Evolutionary conservation across 2,329 filamentous ascomycete species (phyloP).

Genomic region (Trichoderma hamatum): DNA sequence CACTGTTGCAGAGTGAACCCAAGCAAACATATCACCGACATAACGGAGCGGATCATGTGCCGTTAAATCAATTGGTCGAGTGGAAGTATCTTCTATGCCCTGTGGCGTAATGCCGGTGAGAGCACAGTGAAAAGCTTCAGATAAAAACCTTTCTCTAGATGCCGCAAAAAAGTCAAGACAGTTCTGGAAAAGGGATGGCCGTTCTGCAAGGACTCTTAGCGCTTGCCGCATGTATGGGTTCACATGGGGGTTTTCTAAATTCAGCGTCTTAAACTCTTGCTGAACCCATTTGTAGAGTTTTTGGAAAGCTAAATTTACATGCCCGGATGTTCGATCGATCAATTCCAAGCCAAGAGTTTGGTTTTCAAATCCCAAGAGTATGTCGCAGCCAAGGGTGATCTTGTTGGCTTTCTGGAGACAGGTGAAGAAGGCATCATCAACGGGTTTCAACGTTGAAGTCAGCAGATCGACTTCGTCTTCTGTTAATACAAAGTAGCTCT

Average conservation of each 20-base stretch:
- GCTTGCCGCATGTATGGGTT: conserved; percentile 81
- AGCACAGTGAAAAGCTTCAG: conserved; percentile 86
- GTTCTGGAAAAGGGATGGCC: conserved; percentile 87
- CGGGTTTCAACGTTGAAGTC: conserved; percentile 77
- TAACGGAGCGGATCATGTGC: conserved; percentile 92
- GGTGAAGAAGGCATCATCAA: conserved; percentile 83
- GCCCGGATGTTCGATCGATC: conserved; percentile 86
- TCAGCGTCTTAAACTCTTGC: conserved; percentile 86
- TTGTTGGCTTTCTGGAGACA: conserved; percentile 78
- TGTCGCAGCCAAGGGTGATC: conserved; percentile 85
- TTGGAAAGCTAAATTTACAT: conserved; percentile 87
- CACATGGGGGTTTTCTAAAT: conserved; percentile 93
- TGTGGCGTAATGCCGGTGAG: conserved; percentile 71
- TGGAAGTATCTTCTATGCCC: conserved; percentile 60
- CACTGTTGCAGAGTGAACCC: conserved; percentile 91
- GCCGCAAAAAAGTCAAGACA: conserved; percentile 93
- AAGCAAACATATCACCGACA: conserved; percentile 95
- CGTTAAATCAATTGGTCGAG: conserved; percentile 91
- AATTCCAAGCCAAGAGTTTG: conserved; percentile 86
- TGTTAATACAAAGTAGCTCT: conserved; percentile 79
- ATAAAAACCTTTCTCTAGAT: conserved; percentile 81
- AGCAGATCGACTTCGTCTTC: conserved; percentile 77
- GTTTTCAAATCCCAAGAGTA: conserved; percentile 86
- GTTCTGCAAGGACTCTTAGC: conserved; percentile 82
- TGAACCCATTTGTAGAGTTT: conserved; percentile 97